Evolutionary conservation across 169 alveolate genomes (phyloP).

Genomic region (Plasmodium cynomolgi): DNA sequence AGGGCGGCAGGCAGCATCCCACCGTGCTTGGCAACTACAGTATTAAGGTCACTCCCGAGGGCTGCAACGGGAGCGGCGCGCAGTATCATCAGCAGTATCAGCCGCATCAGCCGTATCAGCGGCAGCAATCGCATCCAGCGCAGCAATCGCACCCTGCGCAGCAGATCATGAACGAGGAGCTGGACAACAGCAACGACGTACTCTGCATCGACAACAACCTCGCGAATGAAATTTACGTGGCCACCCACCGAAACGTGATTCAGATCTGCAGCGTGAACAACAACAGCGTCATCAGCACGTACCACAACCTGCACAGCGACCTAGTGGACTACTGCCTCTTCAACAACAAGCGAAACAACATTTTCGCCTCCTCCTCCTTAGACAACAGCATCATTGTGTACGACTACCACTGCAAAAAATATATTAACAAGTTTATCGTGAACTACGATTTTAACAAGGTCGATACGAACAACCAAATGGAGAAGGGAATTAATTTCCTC

Average conservation of each 20-base stretch:
- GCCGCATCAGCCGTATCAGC: too few species aligned
- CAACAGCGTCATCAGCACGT: conserved; percentile 34
- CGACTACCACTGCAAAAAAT: conserved; percentile 47
- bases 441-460: conserved; percentile 42
- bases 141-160: not conserved
- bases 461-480: conserved; percentile 15
- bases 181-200: conserved; percentile 17
- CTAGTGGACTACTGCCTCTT: conserved; percentile 60
- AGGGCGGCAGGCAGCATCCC: not conserved
- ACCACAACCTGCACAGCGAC: conserved; percentile 26
- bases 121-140: not conserved
- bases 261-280: conserved; percentile 20
- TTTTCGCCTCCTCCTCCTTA: conserved; percentile 63
- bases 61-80: too few species aligned
- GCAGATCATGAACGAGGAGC: not conserved
- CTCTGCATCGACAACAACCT: conserved; percentile 60
- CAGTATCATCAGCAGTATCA: not conserved
- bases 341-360: conserved; percentile 46
- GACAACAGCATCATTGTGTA: conserved; percentile 46
- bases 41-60: not conserved
- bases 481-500: conserved; percentile 50
- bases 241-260: conserved; percentile 24
- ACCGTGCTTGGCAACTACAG: not conserved
- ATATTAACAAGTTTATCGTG: conserved; percentile 32
- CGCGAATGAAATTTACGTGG: conserved; percentile 28